Evolutionary conservation across 768 basidiomycete genomes (phyloP).

Genomic region (Leccinum imitatum): DNA sequence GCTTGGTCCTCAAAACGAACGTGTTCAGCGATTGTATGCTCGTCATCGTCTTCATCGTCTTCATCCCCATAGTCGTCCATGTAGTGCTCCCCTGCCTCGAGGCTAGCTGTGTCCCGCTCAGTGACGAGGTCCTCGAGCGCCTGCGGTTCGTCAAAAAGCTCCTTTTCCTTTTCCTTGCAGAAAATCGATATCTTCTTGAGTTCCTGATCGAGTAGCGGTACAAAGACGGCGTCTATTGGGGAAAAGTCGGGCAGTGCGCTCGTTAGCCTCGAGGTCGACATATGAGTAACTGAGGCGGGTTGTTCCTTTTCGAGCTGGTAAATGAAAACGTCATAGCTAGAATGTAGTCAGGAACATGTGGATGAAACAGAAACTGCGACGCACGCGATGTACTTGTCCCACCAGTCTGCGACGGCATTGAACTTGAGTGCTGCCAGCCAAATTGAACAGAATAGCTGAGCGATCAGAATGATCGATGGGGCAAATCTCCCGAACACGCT

Average conservation of each 20-base stretch:
- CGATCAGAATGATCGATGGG: no score
- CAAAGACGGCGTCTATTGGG: neutral
- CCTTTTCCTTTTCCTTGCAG: neutral
- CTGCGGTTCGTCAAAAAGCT: neutral
- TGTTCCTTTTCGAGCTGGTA: slow-evolving; percentile 85
- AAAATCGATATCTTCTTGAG: neutral
- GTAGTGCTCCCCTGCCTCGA: neutral
- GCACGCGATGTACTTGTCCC: slow-evolving; percentile 87
- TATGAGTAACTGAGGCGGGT: slow-evolving; percentile 12
- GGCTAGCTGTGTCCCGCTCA: neutral
- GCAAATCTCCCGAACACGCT: no score
- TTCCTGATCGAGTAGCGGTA: neutral
- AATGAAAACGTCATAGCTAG: slow-evolving; percentile 80
- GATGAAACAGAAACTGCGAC: slow-evolving; percentile 29
- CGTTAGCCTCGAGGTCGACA: neutral
- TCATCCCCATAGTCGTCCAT: slow-evolving; percentile 45
- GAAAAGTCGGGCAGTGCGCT: neutral
- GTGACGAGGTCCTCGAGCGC: neutral
- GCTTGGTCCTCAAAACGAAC: slow-evolving; percentile 29
- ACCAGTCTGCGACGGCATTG: slow-evolving; percentile 89
- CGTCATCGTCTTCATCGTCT: slow-evolving; percentile 55
- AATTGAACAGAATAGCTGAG: no score
- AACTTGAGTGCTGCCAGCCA: slow-evolving; percentile 53
- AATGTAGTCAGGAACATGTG: neutral
- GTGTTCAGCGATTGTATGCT: slow-evolving; percentile 24